Base-by-base conservation (phyloP, 768 basidiomycete species). In the Mrakia frigida region DNA sequence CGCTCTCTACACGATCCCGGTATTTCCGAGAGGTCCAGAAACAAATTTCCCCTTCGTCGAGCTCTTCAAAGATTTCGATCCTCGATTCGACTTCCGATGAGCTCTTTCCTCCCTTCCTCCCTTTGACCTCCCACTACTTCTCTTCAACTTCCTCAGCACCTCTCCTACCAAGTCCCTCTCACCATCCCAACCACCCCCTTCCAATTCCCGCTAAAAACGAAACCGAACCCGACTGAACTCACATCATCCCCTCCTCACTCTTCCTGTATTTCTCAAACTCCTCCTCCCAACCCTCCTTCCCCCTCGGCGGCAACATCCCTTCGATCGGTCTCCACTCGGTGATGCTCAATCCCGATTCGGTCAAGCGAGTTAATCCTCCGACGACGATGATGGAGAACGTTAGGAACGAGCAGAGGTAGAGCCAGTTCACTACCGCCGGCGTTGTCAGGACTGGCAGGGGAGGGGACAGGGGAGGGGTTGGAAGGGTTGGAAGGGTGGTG, bases 321-420 rank as follows among this genome's bases (percentile, higher is more conserved):
- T 92, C 90, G 73, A 98, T 89, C 18, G 96, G 94, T 71, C 88
- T 87, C 97, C 97, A 99, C 86, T 99, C 97, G 33, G 94, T 97
- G 83, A 99, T 99, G 82, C 93, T 95, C 77, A 99, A 85, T 21
- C 97, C 97, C 23, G 94, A 96, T 84, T 99, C 97, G 1, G 97
- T 99, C 77, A 99, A 88, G 60, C 97, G 91, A 3, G 97, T 99
- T 77, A 99, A 88, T 13, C 96, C 97, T 39, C 97, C 97, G 6
- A 99, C 92, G 73, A 98, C 90, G 80, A 98, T 90, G 82, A 99
- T 92, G 28, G 89, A 90, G 79, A 98, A 91, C 33, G 96, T 93
- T 43, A 99, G 85, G 6, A 77, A 77, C 18, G 76, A 77, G n/a
- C 46, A 67, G 6, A 73, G 52, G 35, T 77, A 73, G 18, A 77